Evolutionary conservation across 371 early-diverging fungal genomes (phyloP).

Genomic region (Mortierella sp.): DNA sequence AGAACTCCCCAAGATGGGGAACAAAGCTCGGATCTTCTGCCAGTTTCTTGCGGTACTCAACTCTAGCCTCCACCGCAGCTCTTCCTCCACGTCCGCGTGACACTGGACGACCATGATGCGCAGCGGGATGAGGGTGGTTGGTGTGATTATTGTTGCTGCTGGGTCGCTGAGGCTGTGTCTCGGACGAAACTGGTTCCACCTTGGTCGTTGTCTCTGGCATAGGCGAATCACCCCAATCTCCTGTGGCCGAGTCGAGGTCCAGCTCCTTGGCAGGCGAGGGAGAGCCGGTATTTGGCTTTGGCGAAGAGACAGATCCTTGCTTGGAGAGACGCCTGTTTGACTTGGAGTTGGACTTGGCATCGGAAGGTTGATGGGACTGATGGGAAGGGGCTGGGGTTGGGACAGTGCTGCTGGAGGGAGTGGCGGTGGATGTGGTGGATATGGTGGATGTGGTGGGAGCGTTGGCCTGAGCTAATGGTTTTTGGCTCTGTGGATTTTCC

Average conservation of each 20-base stretch:
- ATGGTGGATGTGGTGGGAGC: neutral
- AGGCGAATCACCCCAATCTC: slow-evolving; percentile 16
- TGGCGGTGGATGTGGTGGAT: neutral
- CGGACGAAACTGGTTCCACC: neutral
- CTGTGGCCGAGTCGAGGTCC: slow-evolving; percentile 20
- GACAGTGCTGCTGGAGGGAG: slow-evolving; percentile 4
- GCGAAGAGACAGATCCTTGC: slow-evolving; percentile 23
- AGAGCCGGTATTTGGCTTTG: slow-evolving; percentile 11
- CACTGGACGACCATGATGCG: slow-evolving; percentile 35
- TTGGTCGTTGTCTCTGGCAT: neutral
- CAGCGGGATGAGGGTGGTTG: slow-evolving; percentile 28
- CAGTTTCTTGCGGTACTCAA: slow-evolving; percentile 67
- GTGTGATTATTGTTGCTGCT: slow-evolving; percentile 18
- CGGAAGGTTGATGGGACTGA: slow-evolving; percentile 20
- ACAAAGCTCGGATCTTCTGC: slow-evolving; percentile 74
- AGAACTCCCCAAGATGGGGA: slow-evolving; percentile 70
- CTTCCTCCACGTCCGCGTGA: slow-evolving; percentile 37
- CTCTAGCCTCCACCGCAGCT: slow-evolving; percentile 62
- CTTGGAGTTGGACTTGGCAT: slow-evolving; percentile 21
- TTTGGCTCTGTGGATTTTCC: slow-evolving; percentile 20
- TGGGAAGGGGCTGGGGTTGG: slow-evolving; percentile 14
- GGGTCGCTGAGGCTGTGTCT: slow-evolving; percentile 12
- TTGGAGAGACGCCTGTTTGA: slow-evolving; percentile 40
- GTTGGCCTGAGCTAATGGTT: neutral
- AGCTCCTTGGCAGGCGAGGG: slow-evolving; percentile 27